These are phyloP conservation scores for Asparagopsis taxiformis DNA, from an alignment of 31 red algal species.

Conservation along the genomic window DNA sequence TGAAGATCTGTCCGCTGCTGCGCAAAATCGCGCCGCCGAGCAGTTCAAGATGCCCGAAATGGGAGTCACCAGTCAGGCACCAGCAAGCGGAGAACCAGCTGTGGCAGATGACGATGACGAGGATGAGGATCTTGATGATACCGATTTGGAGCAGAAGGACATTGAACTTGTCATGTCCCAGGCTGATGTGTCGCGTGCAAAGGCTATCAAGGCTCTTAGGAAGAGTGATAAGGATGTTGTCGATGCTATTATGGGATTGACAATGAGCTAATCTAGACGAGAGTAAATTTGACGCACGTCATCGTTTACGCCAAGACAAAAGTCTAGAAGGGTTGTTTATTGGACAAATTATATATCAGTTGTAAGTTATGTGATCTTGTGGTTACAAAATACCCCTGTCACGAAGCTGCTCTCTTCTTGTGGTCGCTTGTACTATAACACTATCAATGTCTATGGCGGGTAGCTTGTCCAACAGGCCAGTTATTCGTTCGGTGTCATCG, in stretches of 20 bases:
- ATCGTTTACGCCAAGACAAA: background rate
- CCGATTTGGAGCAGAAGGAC: constrained; percentile 87
- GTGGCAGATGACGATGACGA: constrained; percentile 67
- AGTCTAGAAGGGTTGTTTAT: background rate
- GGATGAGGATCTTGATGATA: constrained; percentile 84
- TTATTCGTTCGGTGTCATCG: constrained; percentile 80
- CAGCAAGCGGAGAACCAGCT: constrained; percentile 15
- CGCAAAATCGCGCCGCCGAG: constrained; percentile 74
- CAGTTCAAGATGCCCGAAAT: constrained; percentile 79
- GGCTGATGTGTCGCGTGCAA: constrained; percentile 84
- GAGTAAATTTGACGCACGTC: background rate
- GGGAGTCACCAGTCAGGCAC: constrained; percentile 5
- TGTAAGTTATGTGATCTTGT: too few species aligned
- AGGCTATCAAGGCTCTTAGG: constrained; percentile 92
- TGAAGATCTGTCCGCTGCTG: constrained; percentile 84
- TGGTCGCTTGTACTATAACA: constrained; percentile 74
- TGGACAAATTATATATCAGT: too few species aligned
- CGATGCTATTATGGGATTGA: constrained; percentile 96
- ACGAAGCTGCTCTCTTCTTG: constrained; percentile 62
- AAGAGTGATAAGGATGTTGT: constrained; percentile 97
- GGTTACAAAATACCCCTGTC: constrained; percentile 76
- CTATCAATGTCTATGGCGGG: constrained; percentile 81
- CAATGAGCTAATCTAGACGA: constrained; percentile 53
- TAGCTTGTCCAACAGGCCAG: constrained; percentile 62
- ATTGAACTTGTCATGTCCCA: constrained; percentile 98